A percentile compares a stretch with the other conserved stretches of the same genome.
Conservation (phyloP, 2,329 filamentous ascomycete genomes). For the Paraconiothyrium brasiliense region DNA sequence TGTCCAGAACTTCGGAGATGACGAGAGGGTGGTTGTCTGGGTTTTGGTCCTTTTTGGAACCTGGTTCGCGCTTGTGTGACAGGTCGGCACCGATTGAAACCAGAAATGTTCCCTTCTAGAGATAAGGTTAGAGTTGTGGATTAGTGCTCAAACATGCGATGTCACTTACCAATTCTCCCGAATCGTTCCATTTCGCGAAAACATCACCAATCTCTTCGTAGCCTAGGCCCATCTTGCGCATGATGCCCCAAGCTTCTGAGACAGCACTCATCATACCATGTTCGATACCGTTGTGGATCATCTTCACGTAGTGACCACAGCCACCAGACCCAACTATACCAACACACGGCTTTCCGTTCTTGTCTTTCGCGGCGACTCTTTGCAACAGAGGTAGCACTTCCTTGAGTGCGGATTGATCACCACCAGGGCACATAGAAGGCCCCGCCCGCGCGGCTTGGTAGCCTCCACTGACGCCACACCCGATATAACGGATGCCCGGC, state of each 20-base stretch:
- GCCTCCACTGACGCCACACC: slow-evolving; percentile 74
- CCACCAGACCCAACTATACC: slow-evolving; percentile 69
- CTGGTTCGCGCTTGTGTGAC: slow-evolving; percentile 59
- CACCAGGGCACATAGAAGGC: slow-evolving; percentile 73
- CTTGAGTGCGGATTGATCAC: slow-evolving; percentile 65
- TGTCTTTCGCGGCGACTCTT: slow-evolving; percentile 70
- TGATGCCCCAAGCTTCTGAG: slow-evolving; percentile 71
- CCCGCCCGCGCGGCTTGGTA: slow-evolving; percentile 73
- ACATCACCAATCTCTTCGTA: slow-evolving; percentile 69
- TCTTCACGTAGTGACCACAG: slow-evolving; percentile 77
- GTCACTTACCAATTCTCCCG: slow-evolving; percentile 62
- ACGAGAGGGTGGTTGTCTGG: slow-evolving; percentile 55
- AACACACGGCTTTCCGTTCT: slow-evolving; percentile 68
- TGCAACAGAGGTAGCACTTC: slow-evolving; percentile 69
- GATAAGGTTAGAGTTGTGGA: slow-evolving; percentile 11
- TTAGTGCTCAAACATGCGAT: background rate
- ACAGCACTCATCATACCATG: slow-evolving; percentile 74
- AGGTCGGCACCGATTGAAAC: slow-evolving; percentile 71
- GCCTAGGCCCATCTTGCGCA: slow-evolving; percentile 66
- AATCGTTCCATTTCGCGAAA: slow-evolving; percentile 68
- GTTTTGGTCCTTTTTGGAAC: slow-evolving; percentile 26
- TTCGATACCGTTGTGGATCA: slow-evolving; percentile 79
- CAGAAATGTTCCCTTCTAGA: slow-evolving; percentile 65
- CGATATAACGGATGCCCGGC: slow-evolving; percentile 71
- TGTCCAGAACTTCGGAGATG: slow-evolving; percentile 71